phyloP scores from a whole-genome alignment of 768 basidiomycete genomes.

The Tricholoma saponaceum region DNA sequence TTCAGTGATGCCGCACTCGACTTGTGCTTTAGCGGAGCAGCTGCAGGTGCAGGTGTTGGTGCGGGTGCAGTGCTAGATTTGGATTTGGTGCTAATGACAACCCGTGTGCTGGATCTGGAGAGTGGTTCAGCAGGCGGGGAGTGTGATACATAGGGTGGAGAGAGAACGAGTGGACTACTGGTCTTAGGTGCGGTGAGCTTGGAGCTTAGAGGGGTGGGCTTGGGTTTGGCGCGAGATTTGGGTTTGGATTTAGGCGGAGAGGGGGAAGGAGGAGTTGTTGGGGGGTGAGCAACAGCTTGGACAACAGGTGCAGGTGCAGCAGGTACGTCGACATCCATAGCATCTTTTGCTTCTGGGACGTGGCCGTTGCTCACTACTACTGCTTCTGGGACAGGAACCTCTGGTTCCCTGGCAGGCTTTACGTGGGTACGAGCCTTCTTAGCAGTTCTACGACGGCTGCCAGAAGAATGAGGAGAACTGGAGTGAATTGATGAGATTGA shows the following conservation, averaged over 20 bases:
- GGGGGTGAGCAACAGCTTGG: neutral
- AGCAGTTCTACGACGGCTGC: conserved; percentile 13
- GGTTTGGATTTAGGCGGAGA: conserved; percentile 16
- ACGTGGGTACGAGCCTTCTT: conserved; percentile 15
- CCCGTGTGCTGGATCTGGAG: conserved; percentile 1
- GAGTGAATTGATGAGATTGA: conserved; percentile 9
- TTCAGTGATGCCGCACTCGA: conserved; percentile 6
- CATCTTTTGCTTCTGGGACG: neutral
- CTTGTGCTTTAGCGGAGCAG: conserved; percentile 2
- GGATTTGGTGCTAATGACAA: conserved; percentile 5
- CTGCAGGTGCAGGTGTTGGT: neutral
- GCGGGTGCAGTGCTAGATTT: neutral
- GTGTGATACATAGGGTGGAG: conserved; percentile 8
- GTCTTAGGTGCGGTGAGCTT: conserved; percentile 9
- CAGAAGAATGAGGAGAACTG: conserved; percentile 14
- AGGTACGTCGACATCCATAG: conserved; percentile 17
- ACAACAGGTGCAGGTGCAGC: neutral
- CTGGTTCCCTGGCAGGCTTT: neutral
- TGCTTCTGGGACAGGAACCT: conserved; percentile 1
- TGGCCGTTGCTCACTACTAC: neutral
- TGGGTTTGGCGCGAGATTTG: conserved; percentile 16
- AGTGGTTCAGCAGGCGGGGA: conserved; percentile 6
- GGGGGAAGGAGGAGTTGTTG: conserved; percentile 7
- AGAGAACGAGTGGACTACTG: conserved; percentile 22
- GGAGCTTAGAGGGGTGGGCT: conserved; percentile 1